Conservation (phyloP, 2,329 filamentous ascomycete species). For the Orbilia quercus region DNA sequence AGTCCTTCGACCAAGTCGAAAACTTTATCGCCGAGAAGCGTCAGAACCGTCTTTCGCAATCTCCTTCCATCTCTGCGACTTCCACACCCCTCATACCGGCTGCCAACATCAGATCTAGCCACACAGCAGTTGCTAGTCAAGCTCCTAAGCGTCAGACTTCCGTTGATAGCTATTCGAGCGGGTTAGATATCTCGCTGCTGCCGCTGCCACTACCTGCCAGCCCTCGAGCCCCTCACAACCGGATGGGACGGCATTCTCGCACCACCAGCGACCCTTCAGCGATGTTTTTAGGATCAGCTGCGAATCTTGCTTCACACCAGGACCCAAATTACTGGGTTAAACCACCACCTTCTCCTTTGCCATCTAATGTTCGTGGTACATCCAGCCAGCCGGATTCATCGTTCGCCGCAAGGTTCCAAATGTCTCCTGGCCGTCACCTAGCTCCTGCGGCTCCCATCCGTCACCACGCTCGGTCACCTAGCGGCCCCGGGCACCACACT, state of each 20-base stretch:
- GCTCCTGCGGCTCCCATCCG: constrained; percentile 51
- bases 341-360: constrained; percentile 60
- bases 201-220: constrained; percentile 35
- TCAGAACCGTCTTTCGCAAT: constrained; percentile 49
- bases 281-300: constrained; percentile 47
- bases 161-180: constrained; percentile 40
- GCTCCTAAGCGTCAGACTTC: constrained; percentile 49
- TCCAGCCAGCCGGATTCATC: constrained; percentile 57
- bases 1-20: constrained; percentile 53
- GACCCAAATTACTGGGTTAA: constrained; percentile 54
- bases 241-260: constrained; percentile 36
- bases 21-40: constrained; percentile 39
- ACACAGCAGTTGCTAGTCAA: constrained; percentile 27
- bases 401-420: constrained; percentile 44
- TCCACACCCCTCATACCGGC: constrained; percentile 32
- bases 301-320: constrained; percentile 49
- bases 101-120: constrained; percentile 18
- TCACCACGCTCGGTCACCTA: constrained; percentile 42
- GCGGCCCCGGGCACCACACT: constrained; percentile 30
- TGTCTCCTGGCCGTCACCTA: constrained; percentile 43
- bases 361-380: constrained; percentile 65
- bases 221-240: constrained; percentile 35
- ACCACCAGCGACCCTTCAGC: constrained; percentile 51
- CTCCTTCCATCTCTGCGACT: constrained; percentile 33
- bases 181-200: constrained; percentile 38